These are phyloP conservation scores for Rhizophagus sp. DNA, from an alignment of 192 early-diverging fungal species.

Conservation along the genomic window DNA sequence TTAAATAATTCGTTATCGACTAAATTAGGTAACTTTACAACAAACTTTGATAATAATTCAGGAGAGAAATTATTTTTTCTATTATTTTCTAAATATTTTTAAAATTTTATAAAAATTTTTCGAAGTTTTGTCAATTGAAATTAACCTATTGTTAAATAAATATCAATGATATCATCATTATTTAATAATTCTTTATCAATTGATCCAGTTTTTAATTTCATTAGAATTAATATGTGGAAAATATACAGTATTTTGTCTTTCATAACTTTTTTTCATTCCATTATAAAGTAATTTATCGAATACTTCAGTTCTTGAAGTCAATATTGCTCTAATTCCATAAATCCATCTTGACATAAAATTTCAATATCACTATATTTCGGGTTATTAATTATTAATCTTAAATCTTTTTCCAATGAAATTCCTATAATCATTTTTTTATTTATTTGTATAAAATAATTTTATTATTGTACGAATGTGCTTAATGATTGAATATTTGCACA, in stretches of 20 bases:
- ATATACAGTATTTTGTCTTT: neutral
- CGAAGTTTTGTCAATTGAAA: neutral
- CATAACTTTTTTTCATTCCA: conserved; percentile 10
- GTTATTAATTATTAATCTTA: neutral
- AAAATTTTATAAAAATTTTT: neutral
- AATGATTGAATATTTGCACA: no score
- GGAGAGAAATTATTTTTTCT: neutral
- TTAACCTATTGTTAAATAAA: neutral
- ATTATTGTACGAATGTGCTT: no score
- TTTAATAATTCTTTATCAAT: neutral
- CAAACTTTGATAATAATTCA: conserved; percentile 8
- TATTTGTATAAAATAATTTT: no score
- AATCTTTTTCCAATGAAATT: neutral
- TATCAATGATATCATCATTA: neutral
- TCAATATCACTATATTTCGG: conserved; percentile 1
- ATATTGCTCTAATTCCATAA: neutral
- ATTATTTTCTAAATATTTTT: neutral
- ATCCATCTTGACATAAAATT: neutral
- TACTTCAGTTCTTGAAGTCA: neutral
- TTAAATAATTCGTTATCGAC: neutral
- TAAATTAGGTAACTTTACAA: neutral
- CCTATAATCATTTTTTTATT: conserved; percentile 3
- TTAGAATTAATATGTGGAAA: neutral
- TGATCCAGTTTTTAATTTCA: neutral
- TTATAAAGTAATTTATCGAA: conserved; percentile 13